Evolutionary conservation across 345 rosid species (phyloP).

Genomic region (Raphanus raphanistrum): DNA sequence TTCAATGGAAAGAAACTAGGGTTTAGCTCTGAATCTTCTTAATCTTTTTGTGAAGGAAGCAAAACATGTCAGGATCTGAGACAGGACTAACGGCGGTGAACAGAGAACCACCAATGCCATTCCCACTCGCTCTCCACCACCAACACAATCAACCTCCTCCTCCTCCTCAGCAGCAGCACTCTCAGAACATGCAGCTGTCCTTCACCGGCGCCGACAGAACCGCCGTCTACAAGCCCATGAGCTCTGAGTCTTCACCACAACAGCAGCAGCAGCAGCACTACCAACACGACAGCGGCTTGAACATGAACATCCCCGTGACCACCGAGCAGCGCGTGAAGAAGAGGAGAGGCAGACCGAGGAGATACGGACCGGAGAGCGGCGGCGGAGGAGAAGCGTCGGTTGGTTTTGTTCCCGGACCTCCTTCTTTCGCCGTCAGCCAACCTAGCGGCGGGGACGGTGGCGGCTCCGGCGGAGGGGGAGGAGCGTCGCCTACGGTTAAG

Average conservation of each 20-base stretch:
- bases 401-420: constrained; percentile 57
- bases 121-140: constrained; percentile 23
- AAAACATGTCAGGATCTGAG: constrained; percentile 31
- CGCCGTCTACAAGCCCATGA: constrained; percentile 25
- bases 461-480: constrained; percentile 57
- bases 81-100: constrained; percentile 17
- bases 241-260: constrained; percentile 2
- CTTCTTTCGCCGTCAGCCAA: constrained; percentile 37
- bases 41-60: background rate
- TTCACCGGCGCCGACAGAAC: constrained; percentile 2
- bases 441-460: constrained; percentile 38
- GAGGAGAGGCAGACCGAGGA: constrained; percentile 89
- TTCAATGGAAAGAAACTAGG: constrained; percentile 20
- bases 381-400: constrained; percentile 52
- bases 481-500: constrained; percentile 40
- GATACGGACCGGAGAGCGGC: constrained; percentile 54
- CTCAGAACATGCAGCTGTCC: constrained; percentile 32
- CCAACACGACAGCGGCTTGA: constrained; percentile 17
- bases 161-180: background rate
- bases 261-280: constrained; percentile 5
- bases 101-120: constrained; percentile 14
- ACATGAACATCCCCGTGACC: constrained; percentile 47
- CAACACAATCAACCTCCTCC: constrained; percentile 5
- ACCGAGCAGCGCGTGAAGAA: constrained; percentile 55
- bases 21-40: background rate